Evolutionary conservation across 2,329 filamentous ascomycete species (phyloP).

Genomic region (Scytalidium sp.): DNA sequence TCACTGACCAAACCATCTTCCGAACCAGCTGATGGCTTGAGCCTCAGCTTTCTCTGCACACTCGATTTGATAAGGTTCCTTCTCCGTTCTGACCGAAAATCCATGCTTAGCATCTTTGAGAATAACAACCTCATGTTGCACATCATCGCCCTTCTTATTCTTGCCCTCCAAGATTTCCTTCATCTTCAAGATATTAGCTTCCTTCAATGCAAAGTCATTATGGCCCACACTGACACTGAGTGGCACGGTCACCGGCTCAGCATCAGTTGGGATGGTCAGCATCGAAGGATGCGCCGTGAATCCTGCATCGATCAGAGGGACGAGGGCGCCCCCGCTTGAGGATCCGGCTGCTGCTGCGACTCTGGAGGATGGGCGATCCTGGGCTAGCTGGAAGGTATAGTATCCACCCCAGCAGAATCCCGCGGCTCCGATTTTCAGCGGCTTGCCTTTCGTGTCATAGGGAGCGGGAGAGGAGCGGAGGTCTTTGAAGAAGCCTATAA

Average conservation of each 20-base stretch:
- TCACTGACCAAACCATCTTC: conserved; percentile 16
- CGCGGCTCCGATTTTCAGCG: conserved; percentile 45
- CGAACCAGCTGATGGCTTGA: conserved; percentile 36
- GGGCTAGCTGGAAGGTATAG: conserved; percentile 46
- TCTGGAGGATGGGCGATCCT: conserved; percentile 28
- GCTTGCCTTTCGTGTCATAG: conserved; percentile 16
- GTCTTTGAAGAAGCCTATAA: conserved; percentile 34
- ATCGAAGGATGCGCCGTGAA: conserved; percentile 53
- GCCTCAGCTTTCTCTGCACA: conserved; percentile 32
- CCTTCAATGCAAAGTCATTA: conserved; percentile 37
- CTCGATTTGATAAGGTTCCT: conserved; percentile 30
- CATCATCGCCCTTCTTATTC: conserved; percentile 22
- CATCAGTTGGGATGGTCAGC: conserved; percentile 43
- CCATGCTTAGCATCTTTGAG: conserved; percentile 38
- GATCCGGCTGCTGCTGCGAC: neutral
- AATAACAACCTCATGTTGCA: conserved; percentile 28
- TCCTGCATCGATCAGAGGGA: conserved; percentile 43
- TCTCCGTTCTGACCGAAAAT: conserved; percentile 35
- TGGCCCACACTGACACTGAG: conserved; percentile 45
- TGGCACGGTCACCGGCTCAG: conserved; percentile 39
- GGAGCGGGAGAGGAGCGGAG: conserved; percentile 28
- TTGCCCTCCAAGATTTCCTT: conserved; percentile 25
- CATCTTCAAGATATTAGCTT: conserved; percentile 18
- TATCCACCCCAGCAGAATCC: conserved; percentile 66
- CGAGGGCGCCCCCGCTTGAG: neutral